phyloP scores from a whole-genome alignment of 2,329 filamentous ascomycete genomes.

The Neoarthrinium moseri region DNA sequence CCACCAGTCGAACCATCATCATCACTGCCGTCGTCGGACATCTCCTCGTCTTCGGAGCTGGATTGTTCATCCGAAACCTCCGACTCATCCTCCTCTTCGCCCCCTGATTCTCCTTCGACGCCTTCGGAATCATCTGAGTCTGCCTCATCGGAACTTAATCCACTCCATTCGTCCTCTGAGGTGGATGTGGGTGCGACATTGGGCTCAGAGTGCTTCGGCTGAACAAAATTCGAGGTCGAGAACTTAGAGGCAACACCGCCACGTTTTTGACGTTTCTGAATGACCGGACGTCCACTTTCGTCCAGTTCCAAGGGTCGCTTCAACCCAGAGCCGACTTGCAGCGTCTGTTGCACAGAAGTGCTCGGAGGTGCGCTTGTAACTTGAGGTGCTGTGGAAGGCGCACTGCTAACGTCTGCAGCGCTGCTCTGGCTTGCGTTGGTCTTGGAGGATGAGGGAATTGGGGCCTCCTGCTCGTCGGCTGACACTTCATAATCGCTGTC shows the following conservation, averaged over 20 bases:
- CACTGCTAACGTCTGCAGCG: too few relatives aligned
- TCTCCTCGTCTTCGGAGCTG: conserved; percentile 27
- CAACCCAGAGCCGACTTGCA: conserved; percentile 68
- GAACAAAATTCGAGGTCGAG: too few relatives aligned
- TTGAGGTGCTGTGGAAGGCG: conserved; percentile 11
- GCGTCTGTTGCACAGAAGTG: conserved; percentile 4
- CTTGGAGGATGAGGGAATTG: not conserved
- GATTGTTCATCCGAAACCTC: conserved; percentile 30
- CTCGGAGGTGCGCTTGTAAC: conserved; percentile 8
- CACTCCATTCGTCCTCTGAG: conserved; percentile 57
- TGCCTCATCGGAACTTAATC: conserved; percentile 54
- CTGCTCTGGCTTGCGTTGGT: not conserved
- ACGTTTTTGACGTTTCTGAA: conserved; percentile 78
- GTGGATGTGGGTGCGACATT: conserved; percentile 41
- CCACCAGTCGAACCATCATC: conserved; percentile 24
- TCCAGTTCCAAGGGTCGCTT: conserved; percentile 84
- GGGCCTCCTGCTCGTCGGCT: not conserved
- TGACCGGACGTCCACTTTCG: conserved; percentile 74
- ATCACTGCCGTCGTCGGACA: conserved; percentile 31
- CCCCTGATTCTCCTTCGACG: conserved; percentile 30
- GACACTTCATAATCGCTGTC: not conserved
- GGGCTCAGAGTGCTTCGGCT: conserved; percentile 31
- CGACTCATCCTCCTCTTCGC: conserved; percentile 30
- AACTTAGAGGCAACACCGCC: conserved; percentile 58
- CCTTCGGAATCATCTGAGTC: conserved; percentile 30